Base-by-base conservation (phyloP, 1,284 basidiomycete genomes). In the Polyporus tsugae region DNA sequence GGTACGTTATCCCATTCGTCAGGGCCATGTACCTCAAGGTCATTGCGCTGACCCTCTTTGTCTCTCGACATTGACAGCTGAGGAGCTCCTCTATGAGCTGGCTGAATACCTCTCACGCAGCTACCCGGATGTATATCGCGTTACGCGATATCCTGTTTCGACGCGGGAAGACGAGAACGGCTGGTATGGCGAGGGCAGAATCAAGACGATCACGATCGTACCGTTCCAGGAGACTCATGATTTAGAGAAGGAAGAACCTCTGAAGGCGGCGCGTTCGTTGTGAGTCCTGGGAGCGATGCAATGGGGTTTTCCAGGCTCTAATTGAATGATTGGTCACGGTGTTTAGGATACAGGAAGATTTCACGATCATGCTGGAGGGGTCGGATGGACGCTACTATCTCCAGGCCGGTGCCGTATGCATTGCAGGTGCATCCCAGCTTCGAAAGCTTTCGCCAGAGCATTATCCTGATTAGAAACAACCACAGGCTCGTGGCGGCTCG, bases 331-430 rank as follows among this genome's bases (percentile, higher is more conserved):
- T 6, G 17, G n/a, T 17, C 39, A 42, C 17, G 33, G 33, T 10
- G 3, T 52, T 19, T 62, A 86, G 87, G 39, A 79, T 87, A 5
- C 91, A 93, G 73, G 93, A 95, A 70, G 93, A 95, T 75, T 81
- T 94, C 53, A 91, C 91, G 15, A 76, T 95, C 15, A 91, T 95
- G 91, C 80, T 93, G 38, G 91, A 93, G 85, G 92, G 91, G 46
- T 77, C 81, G 19, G 89, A 93, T 71, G 89, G 90, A 41, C 82
- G 83, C 66, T 92, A 93, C 74, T 91, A 93, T 74, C 88, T 94
- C 68, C 90, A 92, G 75, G 91, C 87, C 41, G 93, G 92, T 10
- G 87, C 87, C 0, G 88, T 93, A 65, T 87, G 86, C 71, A 83
- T 92, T 13, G 83, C 91, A 70, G 91, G 91, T 87, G 64, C 70